Conservation (phyloP, 306 rosid species). For the Ziziphus jujuba region DNA sequence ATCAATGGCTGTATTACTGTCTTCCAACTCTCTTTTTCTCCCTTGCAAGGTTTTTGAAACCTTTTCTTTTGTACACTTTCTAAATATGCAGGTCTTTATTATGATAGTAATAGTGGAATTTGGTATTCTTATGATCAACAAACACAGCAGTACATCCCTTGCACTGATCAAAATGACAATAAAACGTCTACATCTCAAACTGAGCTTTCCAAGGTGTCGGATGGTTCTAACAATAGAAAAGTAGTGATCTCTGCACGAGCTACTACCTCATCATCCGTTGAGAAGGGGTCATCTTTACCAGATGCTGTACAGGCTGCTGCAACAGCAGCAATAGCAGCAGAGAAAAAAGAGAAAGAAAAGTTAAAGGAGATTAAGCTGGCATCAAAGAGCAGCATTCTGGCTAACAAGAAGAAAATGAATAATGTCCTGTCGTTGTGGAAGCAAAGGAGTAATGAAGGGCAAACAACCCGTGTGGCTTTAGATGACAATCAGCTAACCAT, state of each 20-base stretch:
- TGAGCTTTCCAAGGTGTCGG: slow-evolving; percentile 62
- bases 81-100: slow-evolving; percentile 70
- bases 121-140: slow-evolving; percentile 94
- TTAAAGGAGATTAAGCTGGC: slow-evolving; percentile 90
- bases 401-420: slow-evolving; percentile 94
- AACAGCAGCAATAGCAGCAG: slow-evolving; percentile 91
- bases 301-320: slow-evolving; percentile 96
- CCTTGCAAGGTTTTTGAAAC: neutral
- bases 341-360: slow-evolving; percentile 90
- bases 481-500: slow-evolving; percentile 60
- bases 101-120: slow-evolving; percentile 79
- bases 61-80: slow-evolving; percentile 25
- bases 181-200: slow-evolving; percentile 52
- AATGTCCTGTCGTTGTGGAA: slow-evolving; percentile 96
- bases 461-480: slow-evolving; percentile 78
- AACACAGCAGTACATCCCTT: slow-evolving; percentile 75
- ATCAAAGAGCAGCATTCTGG: slow-evolving; percentile 90
- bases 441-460: slow-evolving; percentile 96
- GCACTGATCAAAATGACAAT: slow-evolving; percentile 75
- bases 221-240: slow-evolving; percentile 64
- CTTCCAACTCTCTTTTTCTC: neutral
- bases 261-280: slow-evolving; percentile 55
- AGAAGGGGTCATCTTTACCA: slow-evolving; percentile 83
- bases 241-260: slow-evolving; percentile 95
- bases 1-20: neutral